Percentiles rank a stretch among this genome's conserved stretches.
phyloP scores from a whole-genome alignment of 202 grass and related monocot species.

The Digitaria exilis region DNA sequence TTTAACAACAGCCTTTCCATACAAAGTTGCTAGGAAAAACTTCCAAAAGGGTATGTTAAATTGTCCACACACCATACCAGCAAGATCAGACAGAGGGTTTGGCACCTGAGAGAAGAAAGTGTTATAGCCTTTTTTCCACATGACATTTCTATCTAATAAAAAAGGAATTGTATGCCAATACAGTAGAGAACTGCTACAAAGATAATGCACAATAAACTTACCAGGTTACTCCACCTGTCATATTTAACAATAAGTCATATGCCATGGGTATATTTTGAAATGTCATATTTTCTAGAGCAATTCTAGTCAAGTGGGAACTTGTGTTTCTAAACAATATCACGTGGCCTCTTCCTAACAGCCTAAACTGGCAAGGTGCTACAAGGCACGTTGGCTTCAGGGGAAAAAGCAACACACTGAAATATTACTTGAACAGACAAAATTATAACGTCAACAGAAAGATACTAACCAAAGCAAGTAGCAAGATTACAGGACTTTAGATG shows the following conservation, averaged over 20 bases:
- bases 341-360: slow-evolving; percentile 5
- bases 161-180: slow-evolving; percentile 10
- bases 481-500: slow-evolving; percentile 82
- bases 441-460: slow-evolving; percentile 15
- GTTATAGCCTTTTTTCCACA: slow-evolving; percentile 25
- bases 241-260: slow-evolving; percentile 26
- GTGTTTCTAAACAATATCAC: slow-evolving; percentile 22
- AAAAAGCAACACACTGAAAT: slow-evolving; percentile 19
- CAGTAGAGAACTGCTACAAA: slow-evolving; percentile 4
- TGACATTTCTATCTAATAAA: slow-evolving; percentile 17
- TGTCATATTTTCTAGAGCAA: slow-evolving; percentile 23
- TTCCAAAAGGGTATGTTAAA: slow-evolving; percentile 93
- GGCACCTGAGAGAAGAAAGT: slow-evolving; percentile 71
- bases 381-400: slow-evolving; percentile 22
- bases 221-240: slow-evolving; percentile 11
- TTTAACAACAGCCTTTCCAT: slow-evolving; percentile 94
- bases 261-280: slow-evolving; percentile 23
- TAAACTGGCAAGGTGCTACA: slow-evolving; percentile 13
- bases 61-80: slow-evolving; percentile 95
- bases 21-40: slow-evolving; percentile 95
- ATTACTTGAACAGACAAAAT: slow-evolving; percentile 29
- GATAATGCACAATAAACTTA: background rate
- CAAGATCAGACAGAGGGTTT: slow-evolving; percentile 91
- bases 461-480: slow-evolving; percentile 94
- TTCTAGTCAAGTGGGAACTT: slow-evolving; percentile 11